Base-by-base conservation (phyloP, 2,329 filamentous ascomycete species). In the Daldinia sp. region DNA sequence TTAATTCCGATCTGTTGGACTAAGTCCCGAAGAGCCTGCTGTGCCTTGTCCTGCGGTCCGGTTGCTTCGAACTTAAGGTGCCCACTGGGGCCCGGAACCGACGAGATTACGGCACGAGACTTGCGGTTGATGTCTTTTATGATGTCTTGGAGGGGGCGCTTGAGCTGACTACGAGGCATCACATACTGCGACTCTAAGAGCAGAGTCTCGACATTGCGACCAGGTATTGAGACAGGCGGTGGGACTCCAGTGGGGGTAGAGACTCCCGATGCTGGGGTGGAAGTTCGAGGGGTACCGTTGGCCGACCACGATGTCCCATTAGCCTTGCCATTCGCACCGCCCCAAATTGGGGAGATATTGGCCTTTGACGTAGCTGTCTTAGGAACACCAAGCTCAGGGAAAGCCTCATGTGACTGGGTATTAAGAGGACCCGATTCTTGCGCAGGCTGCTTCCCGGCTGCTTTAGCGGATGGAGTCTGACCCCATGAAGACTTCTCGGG, bases 51-150 rank as follows among this genome's bases (percentile, higher is more conserved):
- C 66, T 91, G 90, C 65, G 93, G 91, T 65, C 96, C 95, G 72
- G 89, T 91, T 54, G 93, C 94, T 79, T 95, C 92, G 77, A 99
- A 97, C 74, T 91, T 90, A 74, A 94, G 85, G 41, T 88, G 87
- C 23, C 92, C 93, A 71, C 88, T 90, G 70, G 90, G 87, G n/a
- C 90, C 89, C 67, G 88, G 87, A 65, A 88, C 88, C 86, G 94
- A 91, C 73, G 92, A 90, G 73, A 99, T 89, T 74, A 89, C 93
- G 65, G 94, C 94, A 78, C 95, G 94, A 68, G 93, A 97, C 78
- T 92, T 93, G 81, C 92, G 93, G 82, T 97, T 98, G 82, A 98
- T 93, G 72, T 98, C 94, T 78, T 93, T 92, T 77, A 98, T 84
- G 72, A 96, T 90, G 73, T 98, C 95, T 35, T 89, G 85, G 58